A percentile compares a stretch with the other conserved stretches of the same genome.
Conservation (phyloP, 495 filamentous ascomycete genomes). For the Thozetella sp. region DNA sequence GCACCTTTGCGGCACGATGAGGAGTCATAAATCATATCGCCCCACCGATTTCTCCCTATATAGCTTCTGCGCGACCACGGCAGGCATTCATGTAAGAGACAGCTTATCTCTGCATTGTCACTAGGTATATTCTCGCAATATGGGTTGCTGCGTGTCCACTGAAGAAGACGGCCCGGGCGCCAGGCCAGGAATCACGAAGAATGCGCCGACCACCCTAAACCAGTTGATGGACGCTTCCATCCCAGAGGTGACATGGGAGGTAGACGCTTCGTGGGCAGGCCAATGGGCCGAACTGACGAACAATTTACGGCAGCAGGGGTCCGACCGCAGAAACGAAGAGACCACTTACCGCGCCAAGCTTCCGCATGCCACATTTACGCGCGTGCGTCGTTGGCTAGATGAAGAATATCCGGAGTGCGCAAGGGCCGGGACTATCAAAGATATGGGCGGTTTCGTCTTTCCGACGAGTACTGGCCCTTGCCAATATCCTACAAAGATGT, state of each 20-base stretch:
- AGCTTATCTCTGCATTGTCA: no score
- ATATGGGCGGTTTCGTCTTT: background rate
- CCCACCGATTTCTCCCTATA: no score
- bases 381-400: background rate
- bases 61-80: no score
- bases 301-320: background rate
- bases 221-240: background rate
- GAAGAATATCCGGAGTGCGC: background rate
- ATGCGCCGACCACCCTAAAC: no score
- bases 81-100: no score
- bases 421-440: background rate
- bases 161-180: background rate
- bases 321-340: no score
- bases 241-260: background rate
- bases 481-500: background rate
- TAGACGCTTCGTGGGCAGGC: background rate
- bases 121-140: no score
- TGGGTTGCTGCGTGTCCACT: background rate
- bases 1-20: no score
- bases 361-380: background rate
- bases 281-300: background rate
- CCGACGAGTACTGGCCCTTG: background rate
- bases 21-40: no score
- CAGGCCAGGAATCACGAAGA: background rate
- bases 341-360: background rate